Conservation (phyloP, 768 basidiomycete species). For the Boletus eberwhitei region DNA sequence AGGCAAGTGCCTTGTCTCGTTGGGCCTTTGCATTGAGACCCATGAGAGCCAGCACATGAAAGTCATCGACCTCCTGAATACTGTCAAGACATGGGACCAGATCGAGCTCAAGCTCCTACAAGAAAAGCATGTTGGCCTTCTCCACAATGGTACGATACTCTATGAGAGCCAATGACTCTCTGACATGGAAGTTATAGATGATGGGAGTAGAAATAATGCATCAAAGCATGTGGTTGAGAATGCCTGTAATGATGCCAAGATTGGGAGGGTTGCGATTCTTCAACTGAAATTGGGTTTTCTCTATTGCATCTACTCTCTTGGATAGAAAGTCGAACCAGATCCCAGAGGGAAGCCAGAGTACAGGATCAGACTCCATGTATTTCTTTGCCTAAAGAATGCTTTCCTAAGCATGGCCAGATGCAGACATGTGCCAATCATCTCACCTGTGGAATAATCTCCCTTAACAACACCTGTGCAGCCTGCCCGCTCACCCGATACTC, state of each 20-base stretch:
- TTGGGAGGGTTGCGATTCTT: slow-evolving; percentile 3
- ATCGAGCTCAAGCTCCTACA: background rate
- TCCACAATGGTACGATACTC: background rate
- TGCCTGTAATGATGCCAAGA: slow-evolving; percentile 5
- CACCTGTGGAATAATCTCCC: background rate
- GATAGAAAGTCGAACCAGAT: slow-evolving; percentile 1
- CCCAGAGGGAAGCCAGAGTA: slow-evolving; percentile 2
- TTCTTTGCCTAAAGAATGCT: background rate
- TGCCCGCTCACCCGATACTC: slow-evolving; percentile 6
- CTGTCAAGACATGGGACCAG: background rate
- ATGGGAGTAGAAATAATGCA: background rate
- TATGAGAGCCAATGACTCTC: background rate
- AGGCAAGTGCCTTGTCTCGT: background rate
- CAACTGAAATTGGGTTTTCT: background rate
- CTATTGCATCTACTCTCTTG: background rate
- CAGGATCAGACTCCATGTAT: background rate
- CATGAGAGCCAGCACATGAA: background rate
- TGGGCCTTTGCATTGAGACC: background rate
- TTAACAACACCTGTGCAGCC: background rate
- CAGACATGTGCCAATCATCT: too few relatives aligned
- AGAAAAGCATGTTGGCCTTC: background rate
- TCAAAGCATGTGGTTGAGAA: slow-evolving; percentile 6
- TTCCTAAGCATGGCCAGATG: too few relatives aligned
- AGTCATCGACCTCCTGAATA: background rate
- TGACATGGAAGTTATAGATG: slow-evolving; percentile 2